Percentiles rank a stretch among this genome's conserved stretches.
Conservation (phyloP, 116 monocot genomes). For the Cymodocea nodosa region DNA sequence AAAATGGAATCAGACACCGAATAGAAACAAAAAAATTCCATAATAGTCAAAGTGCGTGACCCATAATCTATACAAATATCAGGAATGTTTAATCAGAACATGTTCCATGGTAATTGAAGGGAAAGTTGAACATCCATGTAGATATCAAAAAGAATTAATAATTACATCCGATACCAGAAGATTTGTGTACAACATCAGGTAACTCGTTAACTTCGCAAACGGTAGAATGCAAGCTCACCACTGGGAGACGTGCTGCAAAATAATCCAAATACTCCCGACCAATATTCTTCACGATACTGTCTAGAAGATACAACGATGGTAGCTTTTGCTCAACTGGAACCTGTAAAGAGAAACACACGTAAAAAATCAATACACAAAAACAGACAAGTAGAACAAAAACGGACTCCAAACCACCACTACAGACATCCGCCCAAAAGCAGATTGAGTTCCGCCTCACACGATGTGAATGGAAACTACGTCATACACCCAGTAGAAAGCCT, state of each 20-base stretch:
- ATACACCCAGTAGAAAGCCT: no score
- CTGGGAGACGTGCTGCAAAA: conserved; percentile 66
- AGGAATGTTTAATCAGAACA: neutral
- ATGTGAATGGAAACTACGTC: no score
- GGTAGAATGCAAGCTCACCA: conserved; percentile 24
- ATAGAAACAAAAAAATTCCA: neutral
- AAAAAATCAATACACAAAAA: neutral
- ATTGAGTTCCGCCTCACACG: no score
- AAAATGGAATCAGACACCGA: neutral
- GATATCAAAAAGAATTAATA: neutral
- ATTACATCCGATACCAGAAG: neutral
- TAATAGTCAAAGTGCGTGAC: neutral
- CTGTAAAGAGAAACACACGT: conserved; percentile 17
- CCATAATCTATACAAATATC: neutral
- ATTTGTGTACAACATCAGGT: no score
- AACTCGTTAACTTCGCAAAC: neutral
- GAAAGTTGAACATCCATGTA: neutral
- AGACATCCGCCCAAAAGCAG: neutral
- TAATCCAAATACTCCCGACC: conserved; percentile 57
- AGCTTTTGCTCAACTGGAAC: conserved; percentile 63
- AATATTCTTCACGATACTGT: conserved; percentile 93
- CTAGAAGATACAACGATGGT: conserved; percentile 68
- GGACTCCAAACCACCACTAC: neutral
- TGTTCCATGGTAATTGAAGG: neutral
- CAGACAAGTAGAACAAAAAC: neutral